These are phyloP conservation scores for Mucor irregularis DNA, from an alignment of 371 early-diverging fungal genomes.

Conservation along the genomic window DNA sequence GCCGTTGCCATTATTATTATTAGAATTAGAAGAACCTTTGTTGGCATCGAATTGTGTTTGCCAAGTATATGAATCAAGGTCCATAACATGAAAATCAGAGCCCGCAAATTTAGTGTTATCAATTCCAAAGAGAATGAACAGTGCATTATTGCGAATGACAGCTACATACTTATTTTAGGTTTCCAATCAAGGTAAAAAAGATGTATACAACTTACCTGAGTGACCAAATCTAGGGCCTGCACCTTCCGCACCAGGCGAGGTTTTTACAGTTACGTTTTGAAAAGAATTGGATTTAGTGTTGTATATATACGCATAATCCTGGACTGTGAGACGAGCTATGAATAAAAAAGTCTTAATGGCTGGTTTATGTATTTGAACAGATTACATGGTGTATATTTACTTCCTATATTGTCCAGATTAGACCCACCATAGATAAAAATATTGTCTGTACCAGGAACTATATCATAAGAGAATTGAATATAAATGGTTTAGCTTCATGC, in stretches of 20 bases:
- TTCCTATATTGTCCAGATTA: conserved; percentile 1
- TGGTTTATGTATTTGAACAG: neutral
- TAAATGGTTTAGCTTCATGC: neutral
- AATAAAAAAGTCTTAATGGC: neutral
- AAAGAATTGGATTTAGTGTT: neutral
- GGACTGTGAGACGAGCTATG: conserved; percentile 7
- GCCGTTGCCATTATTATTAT: neutral
- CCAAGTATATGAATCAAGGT: conserved; percentile 4
- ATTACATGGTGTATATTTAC: neutral
- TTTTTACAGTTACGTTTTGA: conserved; percentile 1
- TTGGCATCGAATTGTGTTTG: neutral
- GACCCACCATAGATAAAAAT: conserved; percentile 14
- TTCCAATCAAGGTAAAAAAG: neutral
- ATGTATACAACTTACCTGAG: neutral
- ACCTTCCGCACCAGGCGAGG: neutral
- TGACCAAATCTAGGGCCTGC: conserved; percentile 16
- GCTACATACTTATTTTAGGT: neutral
- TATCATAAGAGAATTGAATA: too few species aligned
- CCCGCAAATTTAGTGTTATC: conserved; percentile 2
- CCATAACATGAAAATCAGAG: neutral
- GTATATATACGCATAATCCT: conserved; percentile 10
- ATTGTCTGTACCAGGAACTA: conserved; percentile 6
- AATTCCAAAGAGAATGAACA: conserved; percentile 13
- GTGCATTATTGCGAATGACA: neutral
- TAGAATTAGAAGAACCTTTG: neutral